Conservation (phyloP, 768 basidiomycete species). For the Polyporus arcularius region DNA sequence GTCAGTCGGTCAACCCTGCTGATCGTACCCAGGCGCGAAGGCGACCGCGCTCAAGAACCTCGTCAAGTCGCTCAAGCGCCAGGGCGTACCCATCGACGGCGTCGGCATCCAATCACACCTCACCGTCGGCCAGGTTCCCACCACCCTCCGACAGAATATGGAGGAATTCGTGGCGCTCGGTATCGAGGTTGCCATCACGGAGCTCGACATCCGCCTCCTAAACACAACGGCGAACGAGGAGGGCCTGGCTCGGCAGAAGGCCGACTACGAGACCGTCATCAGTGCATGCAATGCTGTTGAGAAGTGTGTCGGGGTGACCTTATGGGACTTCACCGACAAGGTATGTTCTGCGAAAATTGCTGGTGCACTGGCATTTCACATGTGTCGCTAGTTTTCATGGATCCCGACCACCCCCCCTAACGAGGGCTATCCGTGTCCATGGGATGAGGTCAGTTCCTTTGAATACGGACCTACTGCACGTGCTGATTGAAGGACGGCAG, state of each 20-base stretch:
- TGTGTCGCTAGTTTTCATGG: constrained; percentile 32
- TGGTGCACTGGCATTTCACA: neutral
- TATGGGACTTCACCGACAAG: constrained; percentile 45
- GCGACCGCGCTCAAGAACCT: constrained; percentile 55
- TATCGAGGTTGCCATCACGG: constrained; percentile 67
- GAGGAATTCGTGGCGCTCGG: constrained; percentile 57
- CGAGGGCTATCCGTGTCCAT: constrained; percentile 31
- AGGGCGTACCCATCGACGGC: constrained; percentile 57
- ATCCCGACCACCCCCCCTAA: constrained; percentile 33
- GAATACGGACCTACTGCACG: neutral
- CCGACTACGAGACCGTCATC: constrained; percentile 57
- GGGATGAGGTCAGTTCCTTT: constrained; percentile 25
- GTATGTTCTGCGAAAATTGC: constrained; percentile 2
- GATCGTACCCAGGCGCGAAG: constrained; percentile 40
- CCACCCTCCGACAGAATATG: constrained; percentile 47
- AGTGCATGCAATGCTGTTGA: constrained; percentile 46
- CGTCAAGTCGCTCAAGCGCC: constrained; percentile 44
- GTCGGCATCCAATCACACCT: constrained; percentile 62
- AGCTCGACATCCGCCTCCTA: constrained; percentile 60
- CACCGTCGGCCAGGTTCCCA: constrained; percentile 56
- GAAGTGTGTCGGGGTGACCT: constrained; percentile 37
- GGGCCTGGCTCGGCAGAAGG: constrained; percentile 52
- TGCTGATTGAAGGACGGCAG: neutral
- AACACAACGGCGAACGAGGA: constrained; percentile 44
- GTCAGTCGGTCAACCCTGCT: neutral